Evolutionary conservation across 805 yeast species (phyloP).

Genomic region (Zygosaccharomyces pseudorouxii): DNA sequence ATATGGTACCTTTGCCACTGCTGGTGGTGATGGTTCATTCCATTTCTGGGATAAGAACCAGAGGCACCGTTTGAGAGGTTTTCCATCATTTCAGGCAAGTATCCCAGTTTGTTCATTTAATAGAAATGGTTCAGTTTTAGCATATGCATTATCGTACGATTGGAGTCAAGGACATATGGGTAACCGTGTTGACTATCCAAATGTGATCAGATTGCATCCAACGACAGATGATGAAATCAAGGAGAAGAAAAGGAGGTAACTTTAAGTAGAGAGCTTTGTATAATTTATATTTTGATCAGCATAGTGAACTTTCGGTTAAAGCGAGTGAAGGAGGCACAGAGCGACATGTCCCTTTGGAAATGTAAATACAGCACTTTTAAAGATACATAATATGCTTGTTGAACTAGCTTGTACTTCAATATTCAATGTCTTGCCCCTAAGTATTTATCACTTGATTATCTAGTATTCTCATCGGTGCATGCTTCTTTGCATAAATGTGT

Average conservation of each 20-base stretch:
- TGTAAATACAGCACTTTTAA: background rate
- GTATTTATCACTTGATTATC: no score
- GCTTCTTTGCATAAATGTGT: no score
- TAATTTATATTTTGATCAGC: background rate
- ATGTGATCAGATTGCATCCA: conserved; percentile 74
- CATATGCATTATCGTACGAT: conserved; percentile 89
- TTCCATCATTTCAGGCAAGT: conserved; percentile 61
- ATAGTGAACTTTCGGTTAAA: background rate
- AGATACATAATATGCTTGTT: no score
- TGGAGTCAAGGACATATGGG: conserved; percentile 90
- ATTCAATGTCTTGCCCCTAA: no score
- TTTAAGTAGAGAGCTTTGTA: background rate
- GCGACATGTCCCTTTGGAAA: background rate
- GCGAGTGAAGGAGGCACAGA: no score
- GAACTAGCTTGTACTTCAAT: no score
- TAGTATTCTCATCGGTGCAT: no score
- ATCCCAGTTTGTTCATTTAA: conserved; percentile 79
- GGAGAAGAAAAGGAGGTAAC: conserved; percentile 38
- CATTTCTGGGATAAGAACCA: conserved; percentile 96
- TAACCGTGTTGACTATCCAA: conserved; percentile 72
- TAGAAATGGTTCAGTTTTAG: conserved; percentile 75
- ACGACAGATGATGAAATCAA: conserved; percentile 83
- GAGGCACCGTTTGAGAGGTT: conserved; percentile 77
- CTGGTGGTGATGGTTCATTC: conserved; percentile 92
- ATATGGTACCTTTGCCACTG: conserved; percentile 87